Conservation (phyloP, 2,329 filamentous ascomycete species). For the Teratosphaeria viscida region DNA sequence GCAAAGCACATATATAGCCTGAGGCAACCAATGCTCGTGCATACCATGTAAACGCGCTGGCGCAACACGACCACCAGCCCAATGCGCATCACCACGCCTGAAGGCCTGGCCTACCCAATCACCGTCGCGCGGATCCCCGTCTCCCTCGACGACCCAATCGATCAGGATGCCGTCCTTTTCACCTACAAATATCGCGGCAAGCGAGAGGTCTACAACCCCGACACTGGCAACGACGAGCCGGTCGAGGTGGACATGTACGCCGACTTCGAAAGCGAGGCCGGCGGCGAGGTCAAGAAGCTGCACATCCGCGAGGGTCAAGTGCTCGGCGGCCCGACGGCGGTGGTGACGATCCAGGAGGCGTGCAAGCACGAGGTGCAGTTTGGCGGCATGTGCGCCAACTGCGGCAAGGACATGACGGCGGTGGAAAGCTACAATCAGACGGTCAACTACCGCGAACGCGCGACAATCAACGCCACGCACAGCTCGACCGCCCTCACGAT, state of each 20-base stretch:
- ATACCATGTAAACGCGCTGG: conserved; percentile 2
- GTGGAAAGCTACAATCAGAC: conserved; percentile 62
- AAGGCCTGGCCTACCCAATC: conserved; percentile 75
- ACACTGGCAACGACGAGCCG: conserved; percentile 54
- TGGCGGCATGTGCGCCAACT: conserved; percentile 79
- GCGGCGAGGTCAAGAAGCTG: conserved; percentile 71
- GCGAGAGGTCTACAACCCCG: conserved; percentile 52
- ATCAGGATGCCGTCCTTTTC: conserved; percentile 67
- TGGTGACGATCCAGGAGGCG: conserved; percentile 76
- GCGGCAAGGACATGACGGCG: conserved; percentile 92
- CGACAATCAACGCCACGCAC: conserved; percentile 90
- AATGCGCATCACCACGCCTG: conserved; percentile 41
- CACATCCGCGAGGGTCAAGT: conserved; percentile 56
- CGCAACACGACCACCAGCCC: conserved; percentile 7
- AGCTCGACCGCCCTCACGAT: conserved; percentile 81
- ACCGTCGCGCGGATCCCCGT: conserved; percentile 80
- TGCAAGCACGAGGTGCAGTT: conserved; percentile 89
- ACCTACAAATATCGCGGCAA: conserved; percentile 78
- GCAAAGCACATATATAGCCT: conserved; percentile 6
- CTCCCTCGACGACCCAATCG: conserved; percentile 61
- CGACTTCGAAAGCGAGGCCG: conserved; percentile 72
- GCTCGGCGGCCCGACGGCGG: conserved; percentile 42
- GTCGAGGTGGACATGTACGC: conserved; percentile 61
- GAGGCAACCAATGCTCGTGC: not conserved
- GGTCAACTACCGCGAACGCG: conserved; percentile 67